These are phyloP conservation scores for Areca catechu DNA, from an alignment of 176 grass and related monocot species.

Conservation along the genomic window DNA sequence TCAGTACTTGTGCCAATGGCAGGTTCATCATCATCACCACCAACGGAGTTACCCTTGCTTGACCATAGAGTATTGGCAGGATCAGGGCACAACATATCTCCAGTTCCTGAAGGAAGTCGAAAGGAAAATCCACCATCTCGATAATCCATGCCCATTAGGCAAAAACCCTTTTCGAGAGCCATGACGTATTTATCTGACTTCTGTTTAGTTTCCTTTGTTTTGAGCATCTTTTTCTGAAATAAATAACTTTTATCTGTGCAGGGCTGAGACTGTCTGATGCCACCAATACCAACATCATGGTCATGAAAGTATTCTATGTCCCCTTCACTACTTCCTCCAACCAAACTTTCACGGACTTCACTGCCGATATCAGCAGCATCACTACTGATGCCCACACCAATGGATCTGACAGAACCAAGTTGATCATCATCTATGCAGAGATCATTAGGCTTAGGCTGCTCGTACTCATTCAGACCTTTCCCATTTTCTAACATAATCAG, in stretches of 20 bases:
- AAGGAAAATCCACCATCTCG: slow-evolving; percentile 61
- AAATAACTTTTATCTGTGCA: slow-evolving; percentile 32
- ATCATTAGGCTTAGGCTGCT: slow-evolving; percentile 46
- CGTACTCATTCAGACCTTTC: slow-evolving; percentile 40
- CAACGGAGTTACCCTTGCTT: slow-evolving; percentile 43
- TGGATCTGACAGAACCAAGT: slow-evolving; percentile 92
- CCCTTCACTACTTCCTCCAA: slow-evolving; percentile 97
- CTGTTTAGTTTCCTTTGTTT: slow-evolving; percentile 33
- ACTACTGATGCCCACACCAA: slow-evolving; percentile 93
- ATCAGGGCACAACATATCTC: slow-evolving; percentile 34
- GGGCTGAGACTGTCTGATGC: slow-evolving; percentile 43
- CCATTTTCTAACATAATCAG: slow-evolving; percentile 80
- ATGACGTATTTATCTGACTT: slow-evolving; percentile 25
- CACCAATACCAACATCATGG: slow-evolving; percentile 45
- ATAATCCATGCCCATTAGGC: slow-evolving; percentile 27
- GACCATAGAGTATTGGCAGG: slow-evolving; percentile 43
- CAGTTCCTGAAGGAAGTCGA: slow-evolving; percentile 54
- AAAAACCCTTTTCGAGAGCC: slow-evolving; percentile 33
- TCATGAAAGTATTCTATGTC: slow-evolving; percentile 72
- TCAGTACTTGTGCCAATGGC: slow-evolving; percentile 55
- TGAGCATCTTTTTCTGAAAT: slow-evolving; percentile 20
- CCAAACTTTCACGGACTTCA: slow-evolving; percentile 90
- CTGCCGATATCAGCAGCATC: slow-evolving; percentile 96
- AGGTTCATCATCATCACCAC: slow-evolving; percentile 41
- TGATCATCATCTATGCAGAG: slow-evolving; percentile 98